Base-by-base conservation (phyloP, 169 alveolate genomes). In the Plasmodium berghei region DNA sequence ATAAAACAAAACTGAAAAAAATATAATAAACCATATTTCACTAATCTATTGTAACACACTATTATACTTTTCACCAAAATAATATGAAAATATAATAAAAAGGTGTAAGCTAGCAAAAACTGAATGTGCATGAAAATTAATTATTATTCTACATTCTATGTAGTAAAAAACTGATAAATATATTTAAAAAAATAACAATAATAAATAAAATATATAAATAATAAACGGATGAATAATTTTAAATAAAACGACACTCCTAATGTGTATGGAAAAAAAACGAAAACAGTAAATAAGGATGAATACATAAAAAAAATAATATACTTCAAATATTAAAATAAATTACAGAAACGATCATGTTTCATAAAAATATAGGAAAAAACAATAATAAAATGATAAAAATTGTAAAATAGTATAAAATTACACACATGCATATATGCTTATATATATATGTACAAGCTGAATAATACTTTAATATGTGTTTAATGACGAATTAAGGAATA, bases 351-450 rank as follows among this genome's bases (percentile, higher is more conserved):
- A 58, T n/a, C 12, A 58, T 58, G 28, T 58, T 5, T 58, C 34
- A 9, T 18, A 58, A 58, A 58, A 20, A 58, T 16, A n/a, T n/a
- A 16, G 66, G n/a, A 58, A 58, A 58, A 58, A 58, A 58, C n/a
- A 58, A 58, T n/a, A 58, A 58, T n/a, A 58, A 58, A n/a, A 58
- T n/a, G 10, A 18, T n/a, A n/a, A 58, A 58, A 58, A 18, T 14
- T 52, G 18, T 14, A 52, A 14, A n/a, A 52, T 14, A 52, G 10
- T 14, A 52, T 14, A 52, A 52, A 52, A n/a, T 0, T 14, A 52
- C 59, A 9, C 59, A n/a, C 18, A 9, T 12, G n/a, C 22, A 58
- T 58, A 58, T n/a, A 58, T 4, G 28, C 10, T 5, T 58, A 58
- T n/a, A 58, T 58, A 58, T 2, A 58, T n/a, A n/a, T 34, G 42